Base-by-base conservation (phyloP, 306 rosid species). In the Arachis hypogaea region DNA sequence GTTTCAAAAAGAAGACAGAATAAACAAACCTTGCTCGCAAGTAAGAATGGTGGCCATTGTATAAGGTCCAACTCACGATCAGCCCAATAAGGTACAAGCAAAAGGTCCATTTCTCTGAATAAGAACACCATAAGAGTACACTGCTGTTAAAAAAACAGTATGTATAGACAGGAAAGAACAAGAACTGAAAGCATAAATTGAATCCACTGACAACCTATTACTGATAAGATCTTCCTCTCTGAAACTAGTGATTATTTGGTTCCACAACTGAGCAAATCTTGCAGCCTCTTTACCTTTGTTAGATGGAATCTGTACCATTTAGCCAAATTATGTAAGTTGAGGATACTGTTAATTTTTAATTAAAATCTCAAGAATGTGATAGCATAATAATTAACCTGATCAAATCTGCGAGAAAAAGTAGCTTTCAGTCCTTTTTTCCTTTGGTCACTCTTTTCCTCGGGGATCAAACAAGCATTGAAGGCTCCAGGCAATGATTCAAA, bases 21-120 rank as follows among this genome's bases (percentile, higher is more conserved):
- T 7, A 79, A 74, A 78, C 74, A 76, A 79, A 94, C 98, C 97
- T 89, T 94, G 93, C 98, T 94, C 47, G 98, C 98, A 74, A 94
- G 98, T 66, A 94, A 85, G 88, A 94, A 94, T 8, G 97, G 98
- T 68, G 98, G 98, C 98, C 98, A 94, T 66, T 89, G 98, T 68
- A 82, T 86, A 70, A 91, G 85, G 63, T 86, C 96, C 86, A 93
- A 69, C 73, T 89, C 91, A 54, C 89, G 93, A 83, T 94, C 96
- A 22, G 97, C 98, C 94, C 97, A 91, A 73, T 94, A 94, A 38
- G 98, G 98, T 67, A 94, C 98, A 75, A 94, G 97, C 89, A 94
- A 84, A 78, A 94, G 96, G 81, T 91, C 67, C 97, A 84, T 88
- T 83, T 94, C 98, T 88, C 98, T 94, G 85, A 68, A 71, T 65